Conservation (phyloP, 2,329 filamentous ascomycete species). For the Colletotrichum truncatum region DNA sequence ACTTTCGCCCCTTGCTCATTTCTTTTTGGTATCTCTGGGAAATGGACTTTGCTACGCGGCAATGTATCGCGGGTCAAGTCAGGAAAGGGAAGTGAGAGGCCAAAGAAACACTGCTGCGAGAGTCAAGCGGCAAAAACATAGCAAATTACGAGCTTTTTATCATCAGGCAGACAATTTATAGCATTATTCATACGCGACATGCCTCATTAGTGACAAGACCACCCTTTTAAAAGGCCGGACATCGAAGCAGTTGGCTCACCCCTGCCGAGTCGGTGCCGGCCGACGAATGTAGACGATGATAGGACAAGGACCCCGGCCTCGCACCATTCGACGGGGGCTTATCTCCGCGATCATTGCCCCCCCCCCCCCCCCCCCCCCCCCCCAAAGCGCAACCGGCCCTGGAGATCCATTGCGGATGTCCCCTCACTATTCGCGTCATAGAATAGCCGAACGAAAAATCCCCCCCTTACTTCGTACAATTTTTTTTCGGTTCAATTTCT, state of each 20-base stretch:
- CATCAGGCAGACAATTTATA: too few relatives aligned
- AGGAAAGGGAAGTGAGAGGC: not conserved
- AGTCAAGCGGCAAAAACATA: not conserved
- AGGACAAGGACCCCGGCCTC: conserved; percentile 19
- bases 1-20: too few relatives aligned
- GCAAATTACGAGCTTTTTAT: too few relatives aligned
- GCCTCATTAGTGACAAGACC: too few relatives aligned
- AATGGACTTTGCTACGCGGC: too few relatives aligned
- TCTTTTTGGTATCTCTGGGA: too few relatives aligned
- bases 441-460: not conserved
- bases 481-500: not conserved
- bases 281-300: conserved; percentile 7
- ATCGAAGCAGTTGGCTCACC: too few relatives aligned
- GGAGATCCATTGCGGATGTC: not conserved
- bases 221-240: too few relatives aligned
- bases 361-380: not conserved
- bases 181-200: too few relatives aligned
- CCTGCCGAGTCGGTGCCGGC: conserved; percentile 27
- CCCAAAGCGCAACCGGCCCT: not conserved
- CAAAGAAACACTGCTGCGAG: too few relatives aligned
- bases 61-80: too few relatives aligned
- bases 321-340: conserved; percentile 4
- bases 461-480: not conserved
- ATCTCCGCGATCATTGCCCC: conserved; percentile 18
- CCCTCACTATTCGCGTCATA: conserved; percentile 2